Base-by-base conservation (phyloP, 495 filamentous ascomycete species). In the Penicillium simplicissimum region DNA sequence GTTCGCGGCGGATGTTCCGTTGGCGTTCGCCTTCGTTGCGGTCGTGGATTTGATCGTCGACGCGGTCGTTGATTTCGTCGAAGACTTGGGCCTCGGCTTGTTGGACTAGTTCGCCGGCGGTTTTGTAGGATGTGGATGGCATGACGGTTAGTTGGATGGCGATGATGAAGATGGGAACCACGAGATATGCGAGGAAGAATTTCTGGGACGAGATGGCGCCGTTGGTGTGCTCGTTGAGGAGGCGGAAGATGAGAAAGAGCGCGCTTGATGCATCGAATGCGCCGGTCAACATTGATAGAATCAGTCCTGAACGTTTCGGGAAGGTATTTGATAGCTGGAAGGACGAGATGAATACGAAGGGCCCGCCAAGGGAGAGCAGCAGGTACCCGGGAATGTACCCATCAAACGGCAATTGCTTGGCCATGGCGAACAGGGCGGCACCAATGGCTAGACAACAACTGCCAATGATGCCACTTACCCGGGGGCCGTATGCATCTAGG, bases 241-340 rank as follows among this genome's bases (percentile, higher is more conserved):
- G 73, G 2, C 92, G 84, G 71, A 96, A 96, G n/a, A 92, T 63
- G 14, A 97, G 81, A 70, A 97, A 97, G 3, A 96, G 64, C n/a
- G 92, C 91, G 67, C 88, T 92, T 8, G 89, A 93, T 1, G 92
- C 88, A 72, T 97, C 93, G 66, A 96, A 97, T 40, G 92, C 92
- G 6, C 93, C 93, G 0, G 92, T 97, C 19, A 97, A 77, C 35
- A 93, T 81, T 0, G 93, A 91, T 3, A 97, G 78, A 54, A 97
- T 93, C 15, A 96, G 74, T 4, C 93, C 93, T 1, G 92, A 96
- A 62, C 89, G 85, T n/a, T 81, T 79, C 1, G 93, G 93, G 67
- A 97, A 96, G 13, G 92, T 87, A 66, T 97, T 97, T 45, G 89
- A 93, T n/a, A 97, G 82, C 63, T 97, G 93, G 76, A 97, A 96